Base-by-base conservation (phyloP, 768 basidiomycete species). In the Gloeopeniophorella convolvens region DNA sequence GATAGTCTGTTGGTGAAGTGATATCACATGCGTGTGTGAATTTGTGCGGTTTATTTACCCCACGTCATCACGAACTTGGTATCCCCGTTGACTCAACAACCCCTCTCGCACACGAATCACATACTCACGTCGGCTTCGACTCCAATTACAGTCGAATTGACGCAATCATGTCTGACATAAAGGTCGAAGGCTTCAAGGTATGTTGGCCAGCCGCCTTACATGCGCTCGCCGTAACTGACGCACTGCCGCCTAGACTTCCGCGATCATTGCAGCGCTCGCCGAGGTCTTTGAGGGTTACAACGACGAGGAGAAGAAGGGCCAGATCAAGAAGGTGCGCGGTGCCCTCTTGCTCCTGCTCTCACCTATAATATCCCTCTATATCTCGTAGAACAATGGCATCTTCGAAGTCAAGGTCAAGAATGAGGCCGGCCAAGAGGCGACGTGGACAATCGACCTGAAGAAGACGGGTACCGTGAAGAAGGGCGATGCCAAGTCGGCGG, bases 391-490 rank as follows among this genome's bases (percentile, higher is more conserved):
- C 42, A 90, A 88, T 60, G 91, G 88, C 54, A 79, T 94, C 62
- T 93, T 96, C 65, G 85, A 92, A 66, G 72, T 96, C 34, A 78
- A 80, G 45, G 77, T 95, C 58, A 79, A 82, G 65, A 90, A 92
- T 62, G 74, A 67, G 24, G 72, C 76, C 13, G 85, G 84, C 51
- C 73, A 86, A 66, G 80, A 80, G 54, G 85, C 72, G 16, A 75
- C 75, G 37, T 96, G 91, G 91, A 93, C 91, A 6, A 89, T 97
- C 59, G 94, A 97, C 73, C 62, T 95, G 63, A 96, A 97, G 78
- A 85, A 85, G 70, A 74, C 77, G 12, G 89, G 87, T 10, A 69
- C 74, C 18, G 77, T 93, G 23, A 83, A 80, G 75, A 83, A 85
- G 67, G 91, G 91, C 33, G 59, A 58, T 30, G 54, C 57, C 5